A percentile compares a stretch with the other conserved stretches of the same genome.
phyloP scores from a whole-genome alignment of 192 early-diverging fungal genomes.

The Umbelopsis vinacea region DNA sequence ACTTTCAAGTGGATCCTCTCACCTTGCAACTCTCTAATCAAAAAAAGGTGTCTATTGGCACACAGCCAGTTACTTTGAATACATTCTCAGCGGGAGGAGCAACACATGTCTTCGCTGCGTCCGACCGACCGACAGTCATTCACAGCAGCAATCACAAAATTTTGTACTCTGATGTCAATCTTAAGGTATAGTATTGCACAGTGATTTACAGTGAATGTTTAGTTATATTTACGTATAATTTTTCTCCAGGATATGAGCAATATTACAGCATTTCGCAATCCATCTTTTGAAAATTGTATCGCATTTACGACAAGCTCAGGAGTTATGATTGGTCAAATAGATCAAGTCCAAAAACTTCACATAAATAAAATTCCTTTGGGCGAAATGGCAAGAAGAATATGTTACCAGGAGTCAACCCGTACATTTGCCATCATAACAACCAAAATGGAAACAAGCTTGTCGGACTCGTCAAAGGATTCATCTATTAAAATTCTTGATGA shows the following conservation, averaged over 20 bases:
- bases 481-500: slow-evolving; percentile 68
- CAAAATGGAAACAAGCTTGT: slow-evolving; percentile 27
- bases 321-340: slow-evolving; percentile 78
- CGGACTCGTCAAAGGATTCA: slow-evolving; percentile 26
- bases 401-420: slow-evolving; percentile 54
- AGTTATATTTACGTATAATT: neutral
- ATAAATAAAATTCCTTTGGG: slow-evolving; percentile 72
- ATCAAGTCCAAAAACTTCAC: slow-evolving; percentile 90
- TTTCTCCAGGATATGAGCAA: slow-evolving; percentile 58
- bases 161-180: slow-evolving; percentile 86
- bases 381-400: slow-evolving; percentile 75
- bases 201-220: neutral
- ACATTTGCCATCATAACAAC: slow-evolving; percentile 75
- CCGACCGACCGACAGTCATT: slow-evolving; percentile 86
- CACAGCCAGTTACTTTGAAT: slow-evolving; percentile 72
- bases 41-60: slow-evolving; percentile 76
- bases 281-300: slow-evolving; percentile 57
- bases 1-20: slow-evolving; percentile 62
- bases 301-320: slow-evolving; percentile 68
- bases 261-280: slow-evolving; percentile 66
- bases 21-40: slow-evolving; percentile 47
- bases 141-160: slow-evolving; percentile 77
- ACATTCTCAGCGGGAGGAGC: slow-evolving; percentile 56
- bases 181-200: slow-evolving; percentile 56
- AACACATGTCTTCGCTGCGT: slow-evolving; percentile 80